Base-by-base conservation (phyloP, 352 stramenopile species). In the Globisporangium solare region DNA sequence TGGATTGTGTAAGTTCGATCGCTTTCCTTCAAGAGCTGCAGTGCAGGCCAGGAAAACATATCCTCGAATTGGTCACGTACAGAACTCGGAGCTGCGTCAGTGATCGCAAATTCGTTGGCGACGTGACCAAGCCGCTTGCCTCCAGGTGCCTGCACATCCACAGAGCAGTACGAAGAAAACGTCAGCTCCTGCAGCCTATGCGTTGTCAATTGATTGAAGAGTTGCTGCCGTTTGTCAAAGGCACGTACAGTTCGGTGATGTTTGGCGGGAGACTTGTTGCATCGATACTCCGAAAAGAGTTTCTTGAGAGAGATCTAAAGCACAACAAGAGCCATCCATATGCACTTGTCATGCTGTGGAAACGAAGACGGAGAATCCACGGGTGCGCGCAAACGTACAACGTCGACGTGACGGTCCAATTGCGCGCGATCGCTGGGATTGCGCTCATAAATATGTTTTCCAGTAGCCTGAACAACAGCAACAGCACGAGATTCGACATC, bases 361-460 rank as follows among this genome's bases (percentile, higher is more conserved):
- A 21, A 21, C 17, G 20, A 22, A 13, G 1, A 20, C 17, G 32
- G 47, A 43, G 12, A n/a, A 43, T n/a, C 12, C 39, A 43, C 10
- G 6, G n/a, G 20, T n/a, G 20, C 6, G 11, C 22, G 12, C 41
- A 17, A 13, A 43, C 50, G 31, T 50, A 63, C 57, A 63, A 31
- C 12, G 50, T 58, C 20, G 42, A 41, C n/a, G 49, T 45, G 50
- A 58, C 20, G 5, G 32, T 63, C 57, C 57, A 63, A 22, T 63
- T 63, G 15, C 11, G 45, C 27, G 57, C 57, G 0, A 49, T 43
- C 3, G 22, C 32, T 35, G 57, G 57, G 39, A 63, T 58, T 18
- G 45, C 50, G n/a, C 17, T 31, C 20, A 63, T 37, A n/a, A 24
- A 50, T 27, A 58, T 39, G 17, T 47, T 54, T 6, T 63, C 57